These are phyloP conservation scores for Lathyrus oleraceus DNA, from an alignment of 306 rosid genomes.

Conservation along the genomic window DNA sequence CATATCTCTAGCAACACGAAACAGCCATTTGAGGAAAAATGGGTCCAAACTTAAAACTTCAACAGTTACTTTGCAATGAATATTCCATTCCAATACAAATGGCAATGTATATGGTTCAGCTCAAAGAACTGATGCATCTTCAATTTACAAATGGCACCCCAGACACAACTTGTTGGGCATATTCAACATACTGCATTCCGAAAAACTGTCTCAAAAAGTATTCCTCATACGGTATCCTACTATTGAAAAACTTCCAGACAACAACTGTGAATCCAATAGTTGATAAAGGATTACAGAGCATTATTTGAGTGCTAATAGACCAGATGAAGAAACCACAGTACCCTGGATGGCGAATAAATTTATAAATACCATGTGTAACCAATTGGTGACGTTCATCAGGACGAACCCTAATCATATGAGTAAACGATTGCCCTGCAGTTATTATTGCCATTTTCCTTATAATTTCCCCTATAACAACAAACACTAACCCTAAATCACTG, in stretches of 20 bases:
- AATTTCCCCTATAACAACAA: constrained; percentile 73
- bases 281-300: constrained; percentile 92
- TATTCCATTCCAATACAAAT: no score
- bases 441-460: constrained; percentile 67
- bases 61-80: constrained; percentile 2
- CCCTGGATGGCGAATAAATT: constrained; percentile 78
- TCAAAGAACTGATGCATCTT: constrained; percentile 11
- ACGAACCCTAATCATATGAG: constrained; percentile 66
- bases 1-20: constrained; percentile 13
- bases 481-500: constrained; percentile 60
- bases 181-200: constrained; percentile 60
- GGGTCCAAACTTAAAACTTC: not conserved
- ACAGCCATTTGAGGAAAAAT: constrained; percentile 7
- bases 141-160: constrained; percentile 83
- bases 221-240: constrained; percentile 77
- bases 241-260: constrained; percentile 65
- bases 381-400: constrained; percentile 60
- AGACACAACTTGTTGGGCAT: constrained; percentile 59
- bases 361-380: constrained; percentile 74
- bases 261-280: constrained; percentile 60
- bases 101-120: constrained; percentile 29
- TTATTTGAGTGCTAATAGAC: constrained; percentile 88
- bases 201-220: constrained; percentile 71
- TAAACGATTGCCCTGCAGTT: constrained; percentile 78
- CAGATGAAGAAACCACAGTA: constrained; percentile 82